phyloP scores from a whole-genome alignment of 495 filamentous ascomycete species.

The Achaetomiella virescens region DNA sequence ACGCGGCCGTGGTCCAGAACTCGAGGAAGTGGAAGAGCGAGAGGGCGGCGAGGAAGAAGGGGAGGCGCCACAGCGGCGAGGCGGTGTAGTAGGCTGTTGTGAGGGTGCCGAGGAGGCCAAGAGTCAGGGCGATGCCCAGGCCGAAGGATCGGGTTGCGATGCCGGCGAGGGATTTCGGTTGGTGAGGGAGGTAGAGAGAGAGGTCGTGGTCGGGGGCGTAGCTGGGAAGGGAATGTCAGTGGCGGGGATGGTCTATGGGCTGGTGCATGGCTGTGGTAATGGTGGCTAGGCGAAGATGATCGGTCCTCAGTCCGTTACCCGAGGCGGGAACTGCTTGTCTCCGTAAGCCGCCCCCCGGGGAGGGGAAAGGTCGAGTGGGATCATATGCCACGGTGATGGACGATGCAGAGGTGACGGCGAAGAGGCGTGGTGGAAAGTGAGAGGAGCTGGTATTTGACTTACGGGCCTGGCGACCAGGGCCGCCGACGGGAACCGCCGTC shows the following conservation, averaged over 20 bases:
- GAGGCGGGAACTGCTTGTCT: not conserved
- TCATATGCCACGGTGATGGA: not conserved
- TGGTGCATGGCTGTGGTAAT: not conserved
- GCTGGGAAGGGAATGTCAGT: conserved; percentile 23
- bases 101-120: conserved; percentile 39
- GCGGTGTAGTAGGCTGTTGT: conserved; percentile 32
- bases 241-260: not conserved
- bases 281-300: conserved; percentile 35
- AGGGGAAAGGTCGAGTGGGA: not conserved
- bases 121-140: conserved; percentile 43
- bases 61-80: conserved; percentile 67
- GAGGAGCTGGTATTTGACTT: conserved; percentile 6
- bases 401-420: not conserved
- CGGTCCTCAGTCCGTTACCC: conserved; percentile 26
- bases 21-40: conserved; percentile 93
- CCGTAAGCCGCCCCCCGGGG: not conserved
- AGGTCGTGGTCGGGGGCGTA: conserved; percentile 23
- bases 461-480: conserved; percentile 18
- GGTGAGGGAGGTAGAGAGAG: conserved; percentile 44
- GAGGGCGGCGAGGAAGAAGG: conserved; percentile 72
- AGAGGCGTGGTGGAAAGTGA: not conserved
- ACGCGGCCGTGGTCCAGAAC: conserved; percentile 78
- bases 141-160: conserved; percentile 65
- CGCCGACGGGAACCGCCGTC: conserved; percentile 13
- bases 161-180: conserved; percentile 64